Evolutionary conservation across 257 asterid species (phyloP).

Genomic region (Jacaranda mimosifolia): DNA sequence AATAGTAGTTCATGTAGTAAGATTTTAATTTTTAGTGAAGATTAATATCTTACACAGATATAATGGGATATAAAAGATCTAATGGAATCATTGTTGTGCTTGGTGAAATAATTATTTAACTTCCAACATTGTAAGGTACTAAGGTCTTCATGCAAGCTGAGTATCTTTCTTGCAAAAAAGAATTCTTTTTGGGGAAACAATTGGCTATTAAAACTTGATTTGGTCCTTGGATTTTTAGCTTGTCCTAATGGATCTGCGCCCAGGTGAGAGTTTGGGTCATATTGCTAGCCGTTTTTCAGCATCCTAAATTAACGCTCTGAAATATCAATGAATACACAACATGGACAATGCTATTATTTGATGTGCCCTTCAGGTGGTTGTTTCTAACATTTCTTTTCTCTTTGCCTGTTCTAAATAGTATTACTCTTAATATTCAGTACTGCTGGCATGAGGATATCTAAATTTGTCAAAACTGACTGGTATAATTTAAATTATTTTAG

Average conservation of each 20-base stretch:
- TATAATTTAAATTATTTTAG: conserved; percentile 45
- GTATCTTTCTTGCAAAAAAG: background rate
- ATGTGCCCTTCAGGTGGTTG: no score
- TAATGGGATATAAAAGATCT: conserved; percentile 11
- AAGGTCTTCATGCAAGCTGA: no score
- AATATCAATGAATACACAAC: no score
- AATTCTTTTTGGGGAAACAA: no score
- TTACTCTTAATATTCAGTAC: background rate
- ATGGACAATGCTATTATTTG: no score
- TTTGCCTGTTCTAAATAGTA: background rate
- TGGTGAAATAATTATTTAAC: background rate
- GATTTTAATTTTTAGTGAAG: background rate
- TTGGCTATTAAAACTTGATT: no score
- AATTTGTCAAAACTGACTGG: conserved; percentile 23
- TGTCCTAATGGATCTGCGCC: no score
- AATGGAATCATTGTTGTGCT: background rate
- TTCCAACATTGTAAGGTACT: background rate
- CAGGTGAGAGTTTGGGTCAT: no score
- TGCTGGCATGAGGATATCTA: conserved; percentile 17
- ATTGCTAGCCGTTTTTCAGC: no score
- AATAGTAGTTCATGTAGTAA: background rate
- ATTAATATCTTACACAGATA: background rate
- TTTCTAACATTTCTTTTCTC: no score
- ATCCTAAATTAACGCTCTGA: no score
- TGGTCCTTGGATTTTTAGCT: no score